phyloP scores from a whole-genome alignment of 164 flowering plant genomes.

The Warburgia ugandensis region DNA sequence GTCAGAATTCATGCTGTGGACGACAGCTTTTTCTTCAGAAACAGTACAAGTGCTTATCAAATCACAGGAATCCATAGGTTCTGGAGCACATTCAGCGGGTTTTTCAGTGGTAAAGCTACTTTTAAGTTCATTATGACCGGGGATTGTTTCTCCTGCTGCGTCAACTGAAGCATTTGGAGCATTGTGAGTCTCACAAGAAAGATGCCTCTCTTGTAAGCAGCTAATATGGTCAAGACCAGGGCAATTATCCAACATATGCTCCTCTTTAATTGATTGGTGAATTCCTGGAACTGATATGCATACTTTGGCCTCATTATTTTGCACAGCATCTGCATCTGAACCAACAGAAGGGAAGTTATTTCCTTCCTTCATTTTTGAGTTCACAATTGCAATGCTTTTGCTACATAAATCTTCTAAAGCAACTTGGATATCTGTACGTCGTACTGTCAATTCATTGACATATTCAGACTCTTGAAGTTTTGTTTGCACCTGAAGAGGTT shows the following conservation, averaged over 20 bases:
- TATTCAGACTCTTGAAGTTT: constrained; percentile 5
- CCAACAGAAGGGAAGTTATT: not conserved
- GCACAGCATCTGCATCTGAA: not conserved
- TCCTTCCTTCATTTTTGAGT: not conserved
- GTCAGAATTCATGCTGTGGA: not conserved
- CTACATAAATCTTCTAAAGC: constrained; percentile 4
- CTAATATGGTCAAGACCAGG: not conserved
- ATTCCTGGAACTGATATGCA: not conserved
- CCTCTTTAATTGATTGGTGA: constrained; percentile 2
- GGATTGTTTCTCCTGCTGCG: constrained; percentile 4
- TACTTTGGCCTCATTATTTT: not conserved
- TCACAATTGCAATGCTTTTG: not conserved
- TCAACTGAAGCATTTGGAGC: not conserved
- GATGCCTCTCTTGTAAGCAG: constrained; percentile 2
- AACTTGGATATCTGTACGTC: not conserved
- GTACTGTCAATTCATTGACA: constrained; percentile 4
- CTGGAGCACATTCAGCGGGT: constrained; percentile 8
- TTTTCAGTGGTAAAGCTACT: not conserved
- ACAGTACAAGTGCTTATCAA: not conserved
- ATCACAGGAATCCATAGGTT: not conserved
- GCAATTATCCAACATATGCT: constrained; percentile 5
- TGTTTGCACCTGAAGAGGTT: constrained; percentile 12
- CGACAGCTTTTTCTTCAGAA: constrained; percentile 9
- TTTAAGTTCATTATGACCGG: constrained; percentile 5
- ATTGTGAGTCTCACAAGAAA: constrained; percentile 5